Conservation (phyloP, 768 basidiomycete genomes). For the Tylopilus intermedius region DNA sequence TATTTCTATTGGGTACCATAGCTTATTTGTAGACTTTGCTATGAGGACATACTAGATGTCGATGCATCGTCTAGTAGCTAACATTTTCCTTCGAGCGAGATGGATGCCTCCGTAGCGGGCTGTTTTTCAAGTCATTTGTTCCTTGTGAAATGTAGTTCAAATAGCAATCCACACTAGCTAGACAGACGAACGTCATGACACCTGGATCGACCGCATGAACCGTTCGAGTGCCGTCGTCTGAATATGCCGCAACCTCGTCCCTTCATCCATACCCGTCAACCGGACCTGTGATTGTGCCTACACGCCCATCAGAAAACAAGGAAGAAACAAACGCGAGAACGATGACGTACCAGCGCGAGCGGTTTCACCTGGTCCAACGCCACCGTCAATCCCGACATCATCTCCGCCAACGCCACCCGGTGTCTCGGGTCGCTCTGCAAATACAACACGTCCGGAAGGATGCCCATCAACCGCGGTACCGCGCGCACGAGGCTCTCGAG, state of each 20-base stretch:
- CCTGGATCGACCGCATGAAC: conserved; percentile 56
- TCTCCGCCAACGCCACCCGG: conserved; percentile 65
- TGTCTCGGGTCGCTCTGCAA: conserved; percentile 58
- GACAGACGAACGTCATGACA: conserved; percentile 18
- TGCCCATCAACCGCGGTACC: conserved; percentile 60
- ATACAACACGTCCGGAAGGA: conserved; percentile 64
- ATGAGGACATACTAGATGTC: too few species aligned
- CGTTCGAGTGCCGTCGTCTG: conserved; percentile 59
- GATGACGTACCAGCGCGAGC: conserved; percentile 49
- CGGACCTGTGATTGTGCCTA: conserved; percentile 42
- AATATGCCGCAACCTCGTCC: conserved; percentile 58
- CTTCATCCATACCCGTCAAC: conserved; percentile 46
- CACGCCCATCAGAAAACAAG: not conserved
- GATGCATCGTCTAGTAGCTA: too few species aligned
- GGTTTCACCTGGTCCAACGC: conserved; percentile 59
- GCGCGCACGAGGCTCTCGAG: conserved; percentile 56
- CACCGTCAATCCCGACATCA: conserved; percentile 59
- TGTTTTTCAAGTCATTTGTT: too few species aligned
- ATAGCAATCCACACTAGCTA: too few species aligned
- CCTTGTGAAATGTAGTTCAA: too few species aligned
- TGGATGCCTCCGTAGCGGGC: too few species aligned
- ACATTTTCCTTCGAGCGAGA: too few species aligned
- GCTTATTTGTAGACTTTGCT: too few species aligned
- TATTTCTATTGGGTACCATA: too few species aligned
- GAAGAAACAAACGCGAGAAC: not conserved